Evolutionary conservation across 2,329 filamentous ascomycete species (phyloP).

Genomic region (Cordyceps tenuipes): DNA sequence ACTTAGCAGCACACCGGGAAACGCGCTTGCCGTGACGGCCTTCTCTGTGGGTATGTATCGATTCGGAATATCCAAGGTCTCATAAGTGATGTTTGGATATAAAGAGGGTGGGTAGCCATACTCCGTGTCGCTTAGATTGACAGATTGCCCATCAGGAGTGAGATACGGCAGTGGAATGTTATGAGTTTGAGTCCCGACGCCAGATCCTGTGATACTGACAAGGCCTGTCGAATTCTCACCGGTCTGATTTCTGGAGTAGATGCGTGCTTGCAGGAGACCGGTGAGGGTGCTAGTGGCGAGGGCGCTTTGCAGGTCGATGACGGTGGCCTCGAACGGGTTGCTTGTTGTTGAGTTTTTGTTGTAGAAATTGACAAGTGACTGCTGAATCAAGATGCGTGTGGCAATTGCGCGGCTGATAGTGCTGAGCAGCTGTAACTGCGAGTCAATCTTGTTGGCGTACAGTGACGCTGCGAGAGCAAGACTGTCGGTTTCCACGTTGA

Average conservation of each 20-base stretch:
- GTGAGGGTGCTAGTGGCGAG: constrained; percentile 51
- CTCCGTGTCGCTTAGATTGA: constrained; percentile 52
- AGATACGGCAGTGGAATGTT: constrained; percentile 55
- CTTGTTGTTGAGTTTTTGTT: constrained; percentile 41
- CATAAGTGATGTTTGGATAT: constrained; percentile 73
- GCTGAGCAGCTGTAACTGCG: constrained; percentile 71
- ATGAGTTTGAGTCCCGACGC: constrained; percentile 23
- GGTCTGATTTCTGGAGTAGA: constrained; percentile 62
- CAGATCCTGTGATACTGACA: constrained; percentile 52
- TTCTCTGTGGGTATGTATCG: constrained; percentile 31
- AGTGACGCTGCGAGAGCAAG: constrained; percentile 75
- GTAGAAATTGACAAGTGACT: constrained; percentile 44
- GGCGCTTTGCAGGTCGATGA: constrained; percentile 61
- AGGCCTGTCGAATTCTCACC: constrained; percentile 45
- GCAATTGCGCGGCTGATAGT: constrained; percentile 64
- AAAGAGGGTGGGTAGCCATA: constrained; percentile 64
- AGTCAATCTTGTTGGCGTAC: constrained; percentile 73
- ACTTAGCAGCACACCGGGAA: constrained; percentile 41
- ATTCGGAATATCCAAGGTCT: constrained; percentile 34
- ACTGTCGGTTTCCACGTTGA: constrained; percentile 46
- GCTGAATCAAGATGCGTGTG: constrained; percentile 55
- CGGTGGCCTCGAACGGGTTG: constrained; percentile 53
- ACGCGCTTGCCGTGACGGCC: constrained; percentile 39
- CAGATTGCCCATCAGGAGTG: constrained; percentile 46
- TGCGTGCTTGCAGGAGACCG: constrained; percentile 59